Percentiles rank a stretch among this genome's conserved stretches.
phyloP scores from a whole-genome alignment of 2,329 filamentous ascomycete genomes.

The Penicillium polonicum region DNA sequence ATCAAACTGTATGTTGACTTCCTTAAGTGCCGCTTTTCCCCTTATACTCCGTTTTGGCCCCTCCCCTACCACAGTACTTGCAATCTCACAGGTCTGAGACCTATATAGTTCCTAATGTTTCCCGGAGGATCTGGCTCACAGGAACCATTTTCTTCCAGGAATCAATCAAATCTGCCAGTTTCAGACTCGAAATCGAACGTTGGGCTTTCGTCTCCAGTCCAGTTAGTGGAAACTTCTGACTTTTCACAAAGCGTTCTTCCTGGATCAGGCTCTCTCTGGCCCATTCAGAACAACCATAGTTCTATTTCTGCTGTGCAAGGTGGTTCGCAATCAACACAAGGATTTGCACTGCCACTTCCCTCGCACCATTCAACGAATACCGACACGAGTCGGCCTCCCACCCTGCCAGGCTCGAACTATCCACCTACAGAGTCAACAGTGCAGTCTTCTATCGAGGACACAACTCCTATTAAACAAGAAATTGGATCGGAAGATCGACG shows the following conservation, averaged over 20 bases:
- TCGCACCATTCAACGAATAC: conserved; percentile 12
- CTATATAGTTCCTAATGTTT: conserved; percentile 22
- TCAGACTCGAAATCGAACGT: conserved; percentile 6
- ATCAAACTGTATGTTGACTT: conserved; percentile 17
- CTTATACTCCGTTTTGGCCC: conserved; percentile 11
- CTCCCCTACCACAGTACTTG: conserved; percentile 10
- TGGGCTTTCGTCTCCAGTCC: conserved; percentile 11
- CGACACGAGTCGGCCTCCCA: conserved; percentile 6
- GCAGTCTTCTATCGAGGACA: conserved; percentile 9
- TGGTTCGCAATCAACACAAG: conserved; percentile 1
- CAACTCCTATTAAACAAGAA: conserved; percentile 8
- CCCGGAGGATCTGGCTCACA: conserved; percentile 21
- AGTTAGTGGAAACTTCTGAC: conserved; percentile 16
- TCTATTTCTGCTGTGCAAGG: conserved; percentile 5
- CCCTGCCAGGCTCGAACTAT: conserved; percentile 6
- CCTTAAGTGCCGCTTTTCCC: conserved; percentile 5
- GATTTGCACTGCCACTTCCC: conserved; percentile 9
- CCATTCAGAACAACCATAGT: conserved; percentile 13
- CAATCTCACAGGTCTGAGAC: conserved; percentile 19
- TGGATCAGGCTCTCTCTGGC: conserved; percentile 13
- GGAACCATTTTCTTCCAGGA: conserved; percentile 18
- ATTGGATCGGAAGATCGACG: conserved; percentile 6
- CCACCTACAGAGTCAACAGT: conserved; percentile 5
- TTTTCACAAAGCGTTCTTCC: conserved; percentile 15
- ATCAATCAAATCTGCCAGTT: conserved; percentile 13